These are phyloP conservation scores for Entrophospora sp. DNA, from an alignment of 192 early-diverging fungal genomes.

Conservation along the genomic window DNA sequence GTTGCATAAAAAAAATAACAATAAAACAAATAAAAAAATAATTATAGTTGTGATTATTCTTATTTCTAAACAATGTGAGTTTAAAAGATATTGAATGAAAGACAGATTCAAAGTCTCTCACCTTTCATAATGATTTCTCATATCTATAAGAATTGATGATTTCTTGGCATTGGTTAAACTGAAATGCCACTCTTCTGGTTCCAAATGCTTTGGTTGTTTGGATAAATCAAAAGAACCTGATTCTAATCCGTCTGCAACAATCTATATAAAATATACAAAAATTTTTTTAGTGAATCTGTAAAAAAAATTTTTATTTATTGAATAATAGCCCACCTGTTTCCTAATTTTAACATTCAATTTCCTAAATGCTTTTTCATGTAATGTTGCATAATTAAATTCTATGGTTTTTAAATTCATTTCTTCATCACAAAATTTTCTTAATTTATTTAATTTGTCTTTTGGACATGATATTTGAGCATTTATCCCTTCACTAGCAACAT, in stretches of 20 bases:
- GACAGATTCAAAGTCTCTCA: too few species aligned
- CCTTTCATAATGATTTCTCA: constrained; percentile 76
- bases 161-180: constrained; percentile 37
- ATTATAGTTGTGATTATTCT: too few species aligned
- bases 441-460: constrained; percentile 28
- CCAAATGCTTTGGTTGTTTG: constrained; percentile 57
- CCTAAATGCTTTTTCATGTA: constrained; percentile 51
- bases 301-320: constrained; percentile 17
- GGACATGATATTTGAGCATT: constrained; percentile 75
- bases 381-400: constrained; percentile 60
- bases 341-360: constrained; percentile 61
- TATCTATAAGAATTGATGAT: constrained; percentile 55
- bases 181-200: constrained; percentile 58
- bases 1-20: too few species aligned
- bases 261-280: constrained; percentile 16
- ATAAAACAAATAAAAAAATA: too few species aligned
- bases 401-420: constrained; percentile 29
- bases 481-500: constrained; percentile 64
- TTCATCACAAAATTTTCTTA: constrained; percentile 46
- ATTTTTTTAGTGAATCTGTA: background rate
- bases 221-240: constrained; percentile 43
- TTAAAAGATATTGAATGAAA: too few species aligned
- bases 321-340: constrained; percentile 33
- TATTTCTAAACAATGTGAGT: too few species aligned
- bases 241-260: constrained; percentile 52